Evolutionary conservation across 352 stramenopile genomes (phyloP).

Genomic region (Discostella stelligera): DNA sequence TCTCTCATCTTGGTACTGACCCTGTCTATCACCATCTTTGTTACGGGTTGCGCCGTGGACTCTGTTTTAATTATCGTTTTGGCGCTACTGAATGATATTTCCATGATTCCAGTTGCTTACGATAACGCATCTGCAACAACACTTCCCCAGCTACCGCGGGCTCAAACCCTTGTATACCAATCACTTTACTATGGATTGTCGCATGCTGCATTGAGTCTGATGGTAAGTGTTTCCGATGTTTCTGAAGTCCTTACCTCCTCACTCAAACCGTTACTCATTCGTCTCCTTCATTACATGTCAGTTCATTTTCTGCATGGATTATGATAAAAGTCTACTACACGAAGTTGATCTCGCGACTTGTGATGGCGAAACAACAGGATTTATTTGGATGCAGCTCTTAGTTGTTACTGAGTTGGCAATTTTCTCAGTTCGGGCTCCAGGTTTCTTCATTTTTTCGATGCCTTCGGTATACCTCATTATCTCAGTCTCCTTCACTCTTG

Average conservation of each 20-base stretch:
- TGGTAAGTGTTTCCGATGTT: constrained; percentile 7
- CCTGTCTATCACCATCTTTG: constrained; percentile 87
- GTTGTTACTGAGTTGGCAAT: constrained; percentile 64
- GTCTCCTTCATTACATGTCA: not conserved
- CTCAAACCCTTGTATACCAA: constrained; percentile 46
- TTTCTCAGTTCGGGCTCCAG: constrained; percentile 57
- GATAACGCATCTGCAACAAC: constrained; percentile 62
- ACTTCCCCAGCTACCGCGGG: constrained; percentile 52
- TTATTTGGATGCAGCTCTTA: constrained; percentile 62
- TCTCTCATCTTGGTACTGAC: constrained; percentile 88
- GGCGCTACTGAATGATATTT: constrained; percentile 88
- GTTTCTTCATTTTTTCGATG: constrained; percentile 49
- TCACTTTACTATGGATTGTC: constrained; percentile 53
- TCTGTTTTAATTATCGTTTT: constrained; percentile 88
- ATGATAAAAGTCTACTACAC: constrained; percentile 16
- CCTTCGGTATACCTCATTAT: constrained; percentile 54
- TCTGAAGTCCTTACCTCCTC: not conserved
- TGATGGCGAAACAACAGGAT: constrained; percentile 38
- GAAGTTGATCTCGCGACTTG: constrained; percentile 40
- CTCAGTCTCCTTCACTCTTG: constrained; percentile 50
- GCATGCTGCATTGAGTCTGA: constrained; percentile 44
- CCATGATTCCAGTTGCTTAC: constrained; percentile 74
- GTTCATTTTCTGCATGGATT: constrained; percentile 60
- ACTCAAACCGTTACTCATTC: not conserved
- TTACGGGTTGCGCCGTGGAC: constrained; percentile 88